Percentiles rank a stretch among this genome's conserved stretches.
These are phyloP conservation scores for Quercus alba DNA, from an alignment of 306 rosid genomes.

Conservation along the genomic window DNA sequence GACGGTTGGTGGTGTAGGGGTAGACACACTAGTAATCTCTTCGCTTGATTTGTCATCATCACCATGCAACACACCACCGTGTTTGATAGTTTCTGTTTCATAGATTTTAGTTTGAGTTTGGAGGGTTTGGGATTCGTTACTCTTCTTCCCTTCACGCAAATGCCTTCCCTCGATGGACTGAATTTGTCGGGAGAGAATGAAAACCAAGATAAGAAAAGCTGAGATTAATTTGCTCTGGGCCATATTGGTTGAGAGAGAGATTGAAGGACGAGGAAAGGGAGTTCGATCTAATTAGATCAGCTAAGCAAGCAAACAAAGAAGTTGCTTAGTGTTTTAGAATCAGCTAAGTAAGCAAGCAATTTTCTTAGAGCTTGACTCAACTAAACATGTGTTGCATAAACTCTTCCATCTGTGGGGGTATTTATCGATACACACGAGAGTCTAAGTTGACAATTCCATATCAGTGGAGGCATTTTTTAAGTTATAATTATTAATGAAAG, in stretches of 20 bases:
- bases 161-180: conserved; percentile 29
- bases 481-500: too few species aligned
- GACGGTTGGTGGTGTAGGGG: conserved; percentile 15
- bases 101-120: not conserved
- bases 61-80: not conserved
- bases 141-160: conserved; percentile 4
- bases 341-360: too few species aligned
- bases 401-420: too few species aligned
- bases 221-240: conserved; percentile 19
- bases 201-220: conserved; percentile 10
- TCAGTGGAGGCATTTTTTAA: too few species aligned
- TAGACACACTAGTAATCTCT: not conserved
- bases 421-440: too few species aligned
- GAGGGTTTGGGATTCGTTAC: not conserved
- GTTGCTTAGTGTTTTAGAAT: too few species aligned
- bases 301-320: not conserved
- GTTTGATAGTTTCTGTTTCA: not conserved
- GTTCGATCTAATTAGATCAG: too few species aligned
- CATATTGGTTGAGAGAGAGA: conserved; percentile 17
- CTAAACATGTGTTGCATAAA: too few species aligned
- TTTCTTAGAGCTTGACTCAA: not conserved
- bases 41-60: not conserved
- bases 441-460: too few species aligned
- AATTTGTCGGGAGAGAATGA: conserved; percentile 15
- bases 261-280: not conserved